Conservation (phyloP, 148 eudicot species). For the Rhododendron henanense region DNA sequence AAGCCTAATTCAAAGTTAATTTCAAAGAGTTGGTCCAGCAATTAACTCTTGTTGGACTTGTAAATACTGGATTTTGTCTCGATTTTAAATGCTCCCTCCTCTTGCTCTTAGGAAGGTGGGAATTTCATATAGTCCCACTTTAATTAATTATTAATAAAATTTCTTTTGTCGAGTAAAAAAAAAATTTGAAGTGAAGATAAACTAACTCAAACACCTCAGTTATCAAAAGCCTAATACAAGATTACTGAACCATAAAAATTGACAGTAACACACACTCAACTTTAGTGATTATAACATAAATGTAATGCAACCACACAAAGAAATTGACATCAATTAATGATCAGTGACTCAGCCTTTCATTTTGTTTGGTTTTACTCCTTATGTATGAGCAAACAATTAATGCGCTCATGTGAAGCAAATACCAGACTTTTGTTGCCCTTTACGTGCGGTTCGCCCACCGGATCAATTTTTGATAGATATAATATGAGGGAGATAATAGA, state of each 20-base stretch:
- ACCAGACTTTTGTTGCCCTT: not conserved
- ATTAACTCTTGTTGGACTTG: too few relatives aligned
- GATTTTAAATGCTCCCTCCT: too few relatives aligned
- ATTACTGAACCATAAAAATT: too few relatives aligned
- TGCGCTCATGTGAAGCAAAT: not conserved
- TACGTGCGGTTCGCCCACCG: too few relatives aligned
- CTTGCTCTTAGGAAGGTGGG: too few relatives aligned
- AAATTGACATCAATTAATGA: not conserved
- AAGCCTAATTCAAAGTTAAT: not conserved
- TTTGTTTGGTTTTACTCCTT: not conserved
- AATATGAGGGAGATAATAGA: too few relatives aligned
- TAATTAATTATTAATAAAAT: too few relatives aligned
- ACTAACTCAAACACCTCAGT: not conserved
- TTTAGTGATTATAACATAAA: too few relatives aligned
- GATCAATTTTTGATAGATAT: too few relatives aligned
- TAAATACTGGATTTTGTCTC: not conserved
- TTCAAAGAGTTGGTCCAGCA: not conserved
- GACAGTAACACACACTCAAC: not conserved
- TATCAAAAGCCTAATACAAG: too few relatives aligned
- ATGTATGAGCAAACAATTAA: not conserved
- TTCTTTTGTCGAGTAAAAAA: too few relatives aligned
- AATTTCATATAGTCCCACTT: too few relatives aligned
- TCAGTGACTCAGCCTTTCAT: not conserved
- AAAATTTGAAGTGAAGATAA: not conserved
- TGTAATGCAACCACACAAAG: not conserved